Base-by-base conservation (phyloP, 2,329 filamentous ascomycete genomes). In the Chaetomiaceae sp. region DNA sequence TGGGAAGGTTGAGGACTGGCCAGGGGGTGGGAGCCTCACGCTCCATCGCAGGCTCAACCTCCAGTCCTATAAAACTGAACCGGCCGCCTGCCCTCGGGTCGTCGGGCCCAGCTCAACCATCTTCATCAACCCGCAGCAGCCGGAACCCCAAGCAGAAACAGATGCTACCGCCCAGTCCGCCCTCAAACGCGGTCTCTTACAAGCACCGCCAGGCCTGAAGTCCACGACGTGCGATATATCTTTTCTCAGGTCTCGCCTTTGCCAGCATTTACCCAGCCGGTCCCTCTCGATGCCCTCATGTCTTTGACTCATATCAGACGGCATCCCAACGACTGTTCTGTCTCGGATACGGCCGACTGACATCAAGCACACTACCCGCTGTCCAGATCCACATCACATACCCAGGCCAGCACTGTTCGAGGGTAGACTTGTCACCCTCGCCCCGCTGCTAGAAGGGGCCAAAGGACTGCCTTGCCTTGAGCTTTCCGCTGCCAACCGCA, bases 311-410 rank as follows among this genome's bases (percentile, higher is more conserved):
- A 33, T 53, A 51, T 54, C 46, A 44, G 56, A 44, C 58, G 43
- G 52, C 58, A 55, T 54, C 59, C 57, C 56, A 62, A 60, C 55
- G 58, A 64, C 55, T 58, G 54, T 59, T 62, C 64, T 55, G 62
- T 67, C 59, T 64, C 65, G 59, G 66, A 70, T 62, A 66, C 68
- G 56, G 68, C 68, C 54, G 68, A 68, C 59, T 69, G 66, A 71
- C 58, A 61, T 23, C 55, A 50, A 36, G 45, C 39, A 56, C 57
- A 22, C 23, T 55, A 19, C 43, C 53, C 42, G 22, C 42, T 33
- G 38, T 55, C 45, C 42, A 48, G 51, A 51, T 60, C 42, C 53
- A 50, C 40, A 59, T 49, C 56, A 47, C 47, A 20, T 19, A n/a
- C 43, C 47, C 42, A 53, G 52, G 44, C 9, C 20, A 45, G 37